Percentiles rank a stretch among this genome's conserved stretches.
Evolutionary conservation across 2,329 filamentous ascomycete species (phyloP).

Genomic region (Aspergillus nomiae): DNA sequence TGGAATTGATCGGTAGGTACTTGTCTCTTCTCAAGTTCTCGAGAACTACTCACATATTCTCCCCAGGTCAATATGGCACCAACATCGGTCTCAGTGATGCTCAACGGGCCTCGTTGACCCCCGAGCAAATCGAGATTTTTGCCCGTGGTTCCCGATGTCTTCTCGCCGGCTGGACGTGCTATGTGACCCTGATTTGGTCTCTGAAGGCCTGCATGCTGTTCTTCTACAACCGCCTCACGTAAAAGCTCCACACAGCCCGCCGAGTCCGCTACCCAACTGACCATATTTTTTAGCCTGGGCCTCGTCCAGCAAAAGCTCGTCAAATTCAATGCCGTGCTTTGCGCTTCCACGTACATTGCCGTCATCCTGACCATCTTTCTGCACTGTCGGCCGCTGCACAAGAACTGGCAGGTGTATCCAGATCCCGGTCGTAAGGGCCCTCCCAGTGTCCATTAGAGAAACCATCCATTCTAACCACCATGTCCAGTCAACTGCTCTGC

Average conservation of each 20-base stretch:
- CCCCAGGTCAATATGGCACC: constrained; percentile 40
- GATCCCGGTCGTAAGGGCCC: constrained; percentile 39
- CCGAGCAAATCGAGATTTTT: constrained; percentile 29
- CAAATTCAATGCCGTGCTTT: constrained; percentile 35
- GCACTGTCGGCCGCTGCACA: constrained; percentile 41
- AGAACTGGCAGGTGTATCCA: constrained; percentile 46
- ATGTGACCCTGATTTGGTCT: constrained; percentile 46
- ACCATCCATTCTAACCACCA: neutral
- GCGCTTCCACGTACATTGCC: constrained; percentile 34
- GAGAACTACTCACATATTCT: neutral
- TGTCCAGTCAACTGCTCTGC: constrained; percentile 31
- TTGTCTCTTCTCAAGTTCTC: neutral
- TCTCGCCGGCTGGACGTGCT: constrained; percentile 45
- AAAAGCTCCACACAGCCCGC: constrained; percentile 10
- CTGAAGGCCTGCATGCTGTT: constrained; percentile 49
- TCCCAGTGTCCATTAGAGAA: no score
- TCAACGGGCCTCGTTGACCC: constrained; percentile 32
- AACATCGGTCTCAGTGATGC: constrained; percentile 41
- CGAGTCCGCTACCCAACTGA: neutral
- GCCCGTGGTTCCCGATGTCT: constrained; percentile 38
- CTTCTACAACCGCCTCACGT: constrained; percentile 49
- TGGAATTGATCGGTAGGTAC: constrained; percentile 25
- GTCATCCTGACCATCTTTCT: constrained; percentile 39
- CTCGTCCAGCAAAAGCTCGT: constrained; percentile 43
- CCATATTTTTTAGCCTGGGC: constrained; percentile 30